phyloP scores from a whole-genome alignment of 2,329 filamentous ascomycete species.

The Aspergillus fischeri region DNA sequence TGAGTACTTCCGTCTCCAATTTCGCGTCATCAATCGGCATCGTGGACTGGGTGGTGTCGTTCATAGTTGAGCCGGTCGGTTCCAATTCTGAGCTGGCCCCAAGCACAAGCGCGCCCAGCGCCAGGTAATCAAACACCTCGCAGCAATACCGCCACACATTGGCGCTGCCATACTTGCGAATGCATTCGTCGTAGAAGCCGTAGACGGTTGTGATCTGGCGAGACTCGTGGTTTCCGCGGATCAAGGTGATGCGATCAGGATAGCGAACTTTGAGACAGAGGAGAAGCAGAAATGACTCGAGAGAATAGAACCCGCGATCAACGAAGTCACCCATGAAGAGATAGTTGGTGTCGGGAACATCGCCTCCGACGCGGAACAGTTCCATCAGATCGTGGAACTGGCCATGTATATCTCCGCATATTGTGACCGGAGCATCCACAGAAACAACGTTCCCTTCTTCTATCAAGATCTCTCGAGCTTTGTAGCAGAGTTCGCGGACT shows the following conservation, averaged over 20 bases:
- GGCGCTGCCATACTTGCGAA: conserved; percentile 91
- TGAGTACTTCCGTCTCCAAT: conserved; percentile 89
- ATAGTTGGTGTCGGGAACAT: conserved; percentile 93
- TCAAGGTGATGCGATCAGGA: conserved; percentile 93
- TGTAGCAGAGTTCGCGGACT: conserved; percentile 95
- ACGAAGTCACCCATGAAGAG: conserved; percentile 99
- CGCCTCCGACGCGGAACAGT: conserved; percentile 86
- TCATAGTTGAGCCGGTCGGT: conserved; percentile 53
- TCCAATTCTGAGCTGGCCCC: conserved; percentile 66
- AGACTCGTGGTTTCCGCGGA: conserved; percentile 93
- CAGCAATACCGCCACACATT: conserved; percentile 98
- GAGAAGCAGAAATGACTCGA: conserved; percentile 93
- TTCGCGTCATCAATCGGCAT: conserved; percentile 61
- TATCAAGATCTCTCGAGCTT: conserved; percentile 90
- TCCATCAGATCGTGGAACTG: conserved; percentile 98
- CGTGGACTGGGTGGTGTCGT: conserved; percentile 46
- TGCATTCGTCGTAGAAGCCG: conserved; percentile 95
- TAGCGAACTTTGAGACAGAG: conserved; percentile 96
- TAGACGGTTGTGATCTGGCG: conserved; percentile 97
- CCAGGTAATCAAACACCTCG: conserved; percentile 96
- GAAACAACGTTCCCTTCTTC: conserved; percentile 97
- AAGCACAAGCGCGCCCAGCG: conserved; percentile 83
- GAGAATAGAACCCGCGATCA: conserved; percentile 94
- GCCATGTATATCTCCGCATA: conserved; percentile 95
- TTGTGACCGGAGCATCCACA: conserved; percentile 91